Evolutionary conservation across 1,284 basidiomycete species (phyloP).

Genomic region (Pseudozyma thailandica): DNA sequence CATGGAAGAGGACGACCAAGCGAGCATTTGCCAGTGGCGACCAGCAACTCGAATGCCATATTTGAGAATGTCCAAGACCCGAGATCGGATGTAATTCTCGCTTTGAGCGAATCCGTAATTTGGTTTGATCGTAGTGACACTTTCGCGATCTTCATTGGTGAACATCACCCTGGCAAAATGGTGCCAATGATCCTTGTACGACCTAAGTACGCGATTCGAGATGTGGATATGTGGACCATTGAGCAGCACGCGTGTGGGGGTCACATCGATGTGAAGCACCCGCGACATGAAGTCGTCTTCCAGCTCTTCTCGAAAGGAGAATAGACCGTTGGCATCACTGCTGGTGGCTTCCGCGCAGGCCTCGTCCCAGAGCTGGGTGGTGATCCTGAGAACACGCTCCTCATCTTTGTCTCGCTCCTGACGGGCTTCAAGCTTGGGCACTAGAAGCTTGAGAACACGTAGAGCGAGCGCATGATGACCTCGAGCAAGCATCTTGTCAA

Average conservation of each 20-base stretch:
- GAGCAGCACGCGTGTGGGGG: conserved; percentile 23
- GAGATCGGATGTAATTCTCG: conserved; percentile 14
- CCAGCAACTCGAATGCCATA: conserved; percentile 27
- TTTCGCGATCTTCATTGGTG: conserved; percentile 28
- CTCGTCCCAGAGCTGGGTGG: conserved; percentile 12
- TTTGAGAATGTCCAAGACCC: conserved; percentile 25
- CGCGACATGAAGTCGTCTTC: conserved; percentile 15
- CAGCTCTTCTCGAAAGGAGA: conserved; percentile 5
- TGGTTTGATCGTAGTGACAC: conserved; percentile 24
- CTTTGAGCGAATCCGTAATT: conserved; percentile 24
- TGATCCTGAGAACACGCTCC: conserved; percentile 7
- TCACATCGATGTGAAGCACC: conserved; percentile 26
- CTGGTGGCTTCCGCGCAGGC: conserved; percentile 9
- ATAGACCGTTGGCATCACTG: neutral
- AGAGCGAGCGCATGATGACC: conserved; percentile 12
- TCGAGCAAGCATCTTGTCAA: conserved; percentile 7
- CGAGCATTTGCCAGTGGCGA: conserved; percentile 30
- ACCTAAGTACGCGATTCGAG: conserved; percentile 39
- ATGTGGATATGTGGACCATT: conserved; percentile 34
- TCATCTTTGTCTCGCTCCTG: conserved; percentile 17
- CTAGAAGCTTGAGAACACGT: conserved; percentile 12
- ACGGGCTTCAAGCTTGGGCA: conserved; percentile 26
- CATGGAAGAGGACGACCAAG: conserved; percentile 41
- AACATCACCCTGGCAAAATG: conserved; percentile 38
- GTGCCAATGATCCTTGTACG: conserved; percentile 22